Percentiles rank a stretch among this genome's conserved stretches.
Conservation (phyloP, 371 early-diverging fungal species). For the Circinella umbellata region DNA sequence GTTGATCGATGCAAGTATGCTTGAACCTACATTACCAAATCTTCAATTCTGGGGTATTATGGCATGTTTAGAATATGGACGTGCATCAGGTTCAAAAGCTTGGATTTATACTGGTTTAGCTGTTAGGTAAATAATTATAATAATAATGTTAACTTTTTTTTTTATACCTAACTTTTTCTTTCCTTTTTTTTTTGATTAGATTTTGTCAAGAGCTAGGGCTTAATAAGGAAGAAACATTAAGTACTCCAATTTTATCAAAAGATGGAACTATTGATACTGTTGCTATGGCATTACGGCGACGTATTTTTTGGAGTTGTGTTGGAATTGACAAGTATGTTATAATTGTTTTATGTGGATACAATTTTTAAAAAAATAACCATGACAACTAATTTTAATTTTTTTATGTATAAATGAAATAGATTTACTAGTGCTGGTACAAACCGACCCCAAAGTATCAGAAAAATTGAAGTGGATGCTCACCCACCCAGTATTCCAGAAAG, state of each 20-base stretch:
- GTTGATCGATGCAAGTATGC: slow-evolving; percentile 43
- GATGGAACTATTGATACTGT: slow-evolving; percentile 50
- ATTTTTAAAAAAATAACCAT: too few species aligned
- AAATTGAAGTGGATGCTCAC: slow-evolving; percentile 58
- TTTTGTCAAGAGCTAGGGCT: slow-evolving; percentile 62
- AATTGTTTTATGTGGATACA: neutral
- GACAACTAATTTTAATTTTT: too few species aligned
- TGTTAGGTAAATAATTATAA: slow-evolving; percentile 30
- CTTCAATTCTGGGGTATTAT: slow-evolving; percentile 65
- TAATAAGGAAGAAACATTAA: slow-evolving; percentile 55
- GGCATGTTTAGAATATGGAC: slow-evolving; percentile 64
- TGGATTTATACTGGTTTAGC: slow-evolving; percentile 74
- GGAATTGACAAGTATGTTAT: slow-evolving; percentile 50
- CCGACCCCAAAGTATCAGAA: slow-evolving; percentile 61
- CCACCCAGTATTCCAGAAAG: slow-evolving; percentile 55
- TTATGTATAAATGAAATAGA: slow-evolving; percentile 12
- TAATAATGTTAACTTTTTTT: too few species aligned
- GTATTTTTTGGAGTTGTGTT: slow-evolving; percentile 67
- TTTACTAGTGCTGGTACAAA: slow-evolving; percentile 57
- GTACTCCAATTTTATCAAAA: slow-evolving; percentile 31
- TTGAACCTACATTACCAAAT: slow-evolving; percentile 60
- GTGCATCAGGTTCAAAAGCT: slow-evolving; percentile 61
- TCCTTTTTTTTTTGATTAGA: slow-evolving; percentile 26
- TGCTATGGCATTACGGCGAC: slow-evolving; percentile 56
- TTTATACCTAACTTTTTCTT: neutral